Conservation (phyloP, 169 alveolate species). For the Blepharisma undulans region DNA sequence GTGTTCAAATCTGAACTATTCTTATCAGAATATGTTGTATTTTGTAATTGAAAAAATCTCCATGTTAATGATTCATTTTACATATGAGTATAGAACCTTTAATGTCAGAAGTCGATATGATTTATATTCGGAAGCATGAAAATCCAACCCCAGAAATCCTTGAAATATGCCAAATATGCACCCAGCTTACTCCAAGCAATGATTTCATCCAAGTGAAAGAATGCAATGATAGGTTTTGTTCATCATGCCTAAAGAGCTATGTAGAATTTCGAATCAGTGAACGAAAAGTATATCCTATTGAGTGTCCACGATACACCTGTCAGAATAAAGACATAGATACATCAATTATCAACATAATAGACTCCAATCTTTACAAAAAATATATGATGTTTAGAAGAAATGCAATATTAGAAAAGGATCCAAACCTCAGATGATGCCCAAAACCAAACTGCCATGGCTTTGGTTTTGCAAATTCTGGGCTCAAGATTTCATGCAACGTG, state of each 20-base stretch:
- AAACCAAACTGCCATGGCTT: not conserved
- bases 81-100: not conserved
- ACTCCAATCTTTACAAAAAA: not conserved
- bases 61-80: not conserved
- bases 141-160: not conserved
- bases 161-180: not conserved
- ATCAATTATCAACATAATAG: not conserved
- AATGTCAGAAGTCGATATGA: not conserved
- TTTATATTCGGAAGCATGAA: not conserved
- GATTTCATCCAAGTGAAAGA: not conserved
- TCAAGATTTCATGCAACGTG: not conserved
- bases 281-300: not conserved
- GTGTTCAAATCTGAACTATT: not conserved
- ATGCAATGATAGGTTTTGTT: not conserved
- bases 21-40: not conserved
- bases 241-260: not conserved
- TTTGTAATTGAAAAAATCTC: not conserved
- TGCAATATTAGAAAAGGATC: not conserved
- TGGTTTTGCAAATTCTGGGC: not conserved
- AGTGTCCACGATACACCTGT: not conserved
- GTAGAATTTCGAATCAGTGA: not conserved
- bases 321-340: not conserved
- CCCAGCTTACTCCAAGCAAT: not conserved
- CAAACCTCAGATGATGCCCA: conserved; percentile 19
- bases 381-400: not conserved